Evolutionary conservation across 352 stramenopile species (phyloP), one percentile per base, ranked within the genome.

Genomic region (Phytophthora melonis): DNA sequence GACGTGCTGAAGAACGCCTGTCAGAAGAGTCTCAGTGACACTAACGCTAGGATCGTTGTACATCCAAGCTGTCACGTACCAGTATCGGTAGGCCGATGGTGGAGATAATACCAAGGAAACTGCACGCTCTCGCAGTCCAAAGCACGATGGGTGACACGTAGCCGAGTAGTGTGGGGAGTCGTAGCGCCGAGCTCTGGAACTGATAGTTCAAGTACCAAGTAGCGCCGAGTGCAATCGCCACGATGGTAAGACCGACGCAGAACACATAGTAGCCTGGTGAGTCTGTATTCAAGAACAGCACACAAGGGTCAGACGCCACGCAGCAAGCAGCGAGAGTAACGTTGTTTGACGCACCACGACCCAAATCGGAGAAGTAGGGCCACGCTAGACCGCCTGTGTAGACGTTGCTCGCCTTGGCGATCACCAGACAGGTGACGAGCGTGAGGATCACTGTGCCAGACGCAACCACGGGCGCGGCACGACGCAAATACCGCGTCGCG

Each of bases 331-430:
- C 6, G n/a, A 58, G 18, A 45, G 23, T 2, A 25, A 19, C 16
- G 13, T 7, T 27, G 14, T 9, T 50, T 41, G 14, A 59, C 58
- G 14, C 7, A 85, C 78, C 78, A 63, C 85, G 83, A 34, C 85
- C 83, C 70, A 90, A 80, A 69, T 90, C 85, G 45, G 85, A 92
- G 73, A 92, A 90, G 73, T 86, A 92, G 11, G 85, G 82, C 84
- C 84, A 92, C 13, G 74, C 65, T 64, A 92, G 80, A 0, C 81
- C 81, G 45, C 85, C 81, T 1, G 73, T 80, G 73, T 90, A 91
- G n/a, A 89, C 63, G 66, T 86, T 60, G 11, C 77, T 70, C 43
- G 66, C 49, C 77, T 89, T 88, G 56, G 85, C 75, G 59, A 92
- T 66, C 56, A 80, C 71, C 25, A 91, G 47, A 59, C 81, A 91